Conservation (phyloP, 192 early-diverging fungal species). For the Gorgonomyces haynaldii region DNA sequence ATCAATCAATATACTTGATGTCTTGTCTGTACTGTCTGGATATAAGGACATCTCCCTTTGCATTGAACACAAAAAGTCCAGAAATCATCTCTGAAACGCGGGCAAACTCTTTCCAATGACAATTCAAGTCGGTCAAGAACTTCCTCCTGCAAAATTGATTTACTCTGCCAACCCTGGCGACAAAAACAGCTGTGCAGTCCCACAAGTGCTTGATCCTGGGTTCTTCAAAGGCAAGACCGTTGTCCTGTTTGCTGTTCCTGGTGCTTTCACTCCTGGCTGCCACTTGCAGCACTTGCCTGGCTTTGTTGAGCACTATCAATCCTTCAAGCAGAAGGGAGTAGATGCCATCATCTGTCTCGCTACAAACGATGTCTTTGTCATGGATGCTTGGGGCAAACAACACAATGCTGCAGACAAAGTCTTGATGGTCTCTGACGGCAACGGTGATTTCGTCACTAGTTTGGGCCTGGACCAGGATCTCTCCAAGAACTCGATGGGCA, state of each 20-base stretch:
- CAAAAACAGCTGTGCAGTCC: slow-evolving; percentile 14
- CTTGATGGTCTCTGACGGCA: slow-evolving; percentile 66
- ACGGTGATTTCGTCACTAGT: slow-evolving; percentile 51
- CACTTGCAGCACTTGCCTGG: slow-evolving; percentile 56
- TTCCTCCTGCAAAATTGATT: slow-evolving; percentile 5
- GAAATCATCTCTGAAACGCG: slow-evolving; percentile 84
- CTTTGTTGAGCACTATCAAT: slow-evolving; percentile 36
- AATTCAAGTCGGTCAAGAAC: too few relatives aligned
- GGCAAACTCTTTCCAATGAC: too few relatives aligned
- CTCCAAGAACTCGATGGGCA: slow-evolving; percentile 45
- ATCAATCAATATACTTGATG: slow-evolving; percentile 57
- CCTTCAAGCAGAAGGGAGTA: slow-evolving; percentile 58
- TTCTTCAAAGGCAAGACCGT: slow-evolving; percentile 51
- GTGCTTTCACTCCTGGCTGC: slow-evolving; percentile 60
- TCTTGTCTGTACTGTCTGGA: slow-evolving; percentile 90
- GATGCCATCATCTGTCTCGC: slow-evolving; percentile 58
- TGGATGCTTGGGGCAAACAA: slow-evolving; percentile 44
- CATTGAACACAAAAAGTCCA: slow-evolving; percentile 94
- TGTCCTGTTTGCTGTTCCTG: slow-evolving; percentile 57
- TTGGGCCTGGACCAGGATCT: slow-evolving; percentile 57
- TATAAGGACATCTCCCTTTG: slow-evolving; percentile 97
- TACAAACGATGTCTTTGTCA: slow-evolving; percentile 43
- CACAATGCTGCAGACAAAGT: slow-evolving; percentile 33
- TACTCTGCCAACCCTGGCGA: slow-evolving; percentile 10
- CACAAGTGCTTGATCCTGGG: slow-evolving; percentile 16